Evolutionary conservation across 148 eudicot genomes (phyloP), one percentile per base, ranked within the genome.

Genomic region (Talinum fruticosum): DNA sequence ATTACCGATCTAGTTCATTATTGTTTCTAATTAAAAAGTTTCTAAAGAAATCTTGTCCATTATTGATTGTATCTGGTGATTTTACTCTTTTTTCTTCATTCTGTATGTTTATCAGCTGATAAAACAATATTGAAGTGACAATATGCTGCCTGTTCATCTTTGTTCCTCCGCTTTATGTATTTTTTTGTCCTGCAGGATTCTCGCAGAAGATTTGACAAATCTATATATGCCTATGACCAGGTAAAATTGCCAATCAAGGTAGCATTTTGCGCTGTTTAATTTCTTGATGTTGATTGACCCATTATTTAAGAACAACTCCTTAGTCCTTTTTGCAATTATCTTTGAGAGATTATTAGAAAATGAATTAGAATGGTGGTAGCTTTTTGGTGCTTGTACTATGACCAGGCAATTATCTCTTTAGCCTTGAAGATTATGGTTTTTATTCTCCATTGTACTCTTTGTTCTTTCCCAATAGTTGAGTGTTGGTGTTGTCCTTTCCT

Each of bases 131-230:
- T 71, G 35, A 64, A 36, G 51, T 19, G 66, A 26, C 29, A 34
- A 32, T 75, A n/a, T 51, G 62, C 76, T 69, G 7, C 68, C 69
- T 74, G 30, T 73, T 66, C 30, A 72, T 64, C 37, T 66, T 41
- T 37, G n/a, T 26, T 33, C 54, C 38, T 32, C 18, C 41, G 59
- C 62, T 36, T 49, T 45, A 70, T 57, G 49, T 29, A 70, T 64
- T 79, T 73, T 65, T 23, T 33, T 79, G 76, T 51, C 32, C 37
- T 83, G 83, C 94, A 95, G 99, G 99, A 92, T 35, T 90, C 91
- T 66, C 97, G 97, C 54, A 86, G 86, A 69, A 88, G 91, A 80
- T 91, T 95, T 75, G 97, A 95, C 86, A 95, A 93, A 85, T 85
- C 97, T 75, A 81, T 86, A 65, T 41, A 83, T 75, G 75, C 90